Conservation (phyloP, 768 basidiomycete genomes). For the Lentinula lateritia region DNA sequence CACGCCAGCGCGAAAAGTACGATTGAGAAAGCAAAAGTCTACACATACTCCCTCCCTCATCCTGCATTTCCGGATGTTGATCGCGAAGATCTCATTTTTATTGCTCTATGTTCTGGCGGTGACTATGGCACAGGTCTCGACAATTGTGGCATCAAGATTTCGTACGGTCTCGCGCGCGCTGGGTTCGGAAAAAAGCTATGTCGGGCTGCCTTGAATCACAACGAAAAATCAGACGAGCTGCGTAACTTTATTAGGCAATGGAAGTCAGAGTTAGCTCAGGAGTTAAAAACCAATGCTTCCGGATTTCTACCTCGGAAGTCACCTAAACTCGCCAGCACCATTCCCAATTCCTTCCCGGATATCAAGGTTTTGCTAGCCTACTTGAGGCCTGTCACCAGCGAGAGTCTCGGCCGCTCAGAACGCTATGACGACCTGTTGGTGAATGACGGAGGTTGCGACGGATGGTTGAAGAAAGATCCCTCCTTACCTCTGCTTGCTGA, state of each 20-base stretch:
- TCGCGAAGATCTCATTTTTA: conserved; percentile 75
- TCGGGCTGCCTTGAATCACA: conserved; percentile 29
- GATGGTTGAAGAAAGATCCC: conserved; percentile 51
- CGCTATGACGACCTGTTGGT: conserved; percentile 24
- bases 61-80: conserved; percentile 26
- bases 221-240: conserved; percentile 44
- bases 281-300: conserved; percentile 65
- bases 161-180: conserved; percentile 74
- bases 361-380: conserved; percentile 75
- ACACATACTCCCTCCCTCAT: conserved; percentile 40
- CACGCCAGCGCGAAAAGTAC: conserved; percentile 64
- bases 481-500: conserved; percentile 67
- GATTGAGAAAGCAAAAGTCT: conserved; percentile 68
- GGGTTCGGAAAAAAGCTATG: conserved; percentile 73
- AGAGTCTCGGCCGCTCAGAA: conserved; percentile 41
- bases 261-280: conserved; percentile 54
- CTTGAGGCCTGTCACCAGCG: conserved; percentile 70
- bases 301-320: conserved; percentile 62
- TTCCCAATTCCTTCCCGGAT: conserved; percentile 67
- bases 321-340: conserved; percentile 52
- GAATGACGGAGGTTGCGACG: conserved; percentile 22
- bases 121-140: conserved; percentile 76
- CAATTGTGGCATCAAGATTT: conserved; percentile 65
- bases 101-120: conserved; percentile 83
- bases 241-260: conserved; percentile 52